Base-by-base conservation (phyloP, 805 yeast species). In the Ogataea nitratoaversa region DNA sequence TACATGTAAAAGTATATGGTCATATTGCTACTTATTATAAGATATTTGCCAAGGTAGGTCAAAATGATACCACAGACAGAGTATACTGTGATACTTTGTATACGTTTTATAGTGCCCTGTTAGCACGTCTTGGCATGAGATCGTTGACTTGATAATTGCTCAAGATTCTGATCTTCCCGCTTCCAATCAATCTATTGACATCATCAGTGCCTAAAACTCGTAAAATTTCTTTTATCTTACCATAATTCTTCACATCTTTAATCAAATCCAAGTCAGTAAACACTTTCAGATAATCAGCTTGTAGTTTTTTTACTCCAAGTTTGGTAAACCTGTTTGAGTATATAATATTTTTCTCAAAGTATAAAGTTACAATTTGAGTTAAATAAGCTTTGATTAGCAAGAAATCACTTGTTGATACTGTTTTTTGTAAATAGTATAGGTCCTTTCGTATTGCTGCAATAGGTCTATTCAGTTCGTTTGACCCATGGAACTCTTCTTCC, bases 311-410 rank as follows among this genome's bases (percentile, higher is more conserved):
- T 2, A 68, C 71, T 5, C 73, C 72, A 8, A 32, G 24, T 5
- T 24, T 19, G 12, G 56, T 54, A 50, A 71, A 72, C 34, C 48
- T 53, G 43, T 65, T 65, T 8, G 66, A 66, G 45, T 60, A 59
- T 8, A 70, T 53, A 12, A 72, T 57, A 37, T 63, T 61, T 22
- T 54, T 60, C 53, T 65, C 67, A 36, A 72, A 54, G 38, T 68
- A 66, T 16, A 46, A 46, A 2, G 66, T 57, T n/a, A 71, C 39
- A 3, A 56, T 52, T 5, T 39, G 34, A 1, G 67, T 52, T 8
- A 70, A 41, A 9, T 41, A 34, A 4, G 50, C 37, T 29, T 56
- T 48, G 28, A 66, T 43, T 5, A 48, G 43, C 19, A 56, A 46
- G 38, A 48, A 57, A 34, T 66, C 70, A 5, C 57, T 45, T 1